phyloP scores from a whole-genome alignment of 2,329 filamentous ascomycete species.

The Atkinsonella hypoxylon region DNA sequence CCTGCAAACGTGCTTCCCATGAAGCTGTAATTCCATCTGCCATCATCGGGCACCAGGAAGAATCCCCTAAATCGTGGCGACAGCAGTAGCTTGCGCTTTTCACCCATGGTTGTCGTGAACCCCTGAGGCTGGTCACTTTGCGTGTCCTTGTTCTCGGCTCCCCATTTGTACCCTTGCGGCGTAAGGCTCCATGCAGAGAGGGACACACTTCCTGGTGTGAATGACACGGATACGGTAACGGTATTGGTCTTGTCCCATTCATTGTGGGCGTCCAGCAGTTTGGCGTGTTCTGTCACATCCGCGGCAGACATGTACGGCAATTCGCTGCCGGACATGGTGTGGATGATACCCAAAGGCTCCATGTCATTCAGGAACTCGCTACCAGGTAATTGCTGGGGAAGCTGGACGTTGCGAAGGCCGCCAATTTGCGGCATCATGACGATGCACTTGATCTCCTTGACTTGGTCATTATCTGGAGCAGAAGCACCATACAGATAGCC shows the following conservation, averaged over 20 bases:
- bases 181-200: conserved; percentile 89
- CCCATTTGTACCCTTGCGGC: conserved; percentile 91
- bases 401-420: conserved; percentile 79
- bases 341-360: conserved; percentile 88
- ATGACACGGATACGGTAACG: conserved; percentile 87
- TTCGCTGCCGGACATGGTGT: conserved; percentile 91
- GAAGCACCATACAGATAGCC: conserved; percentile 91
- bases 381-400: conserved; percentile 81
- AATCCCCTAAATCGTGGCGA: conserved; percentile 91
- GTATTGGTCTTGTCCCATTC: conserved; percentile 67
- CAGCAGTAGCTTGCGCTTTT: conserved; percentile 87
- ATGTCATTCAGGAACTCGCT: conserved; percentile 79
- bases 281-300: conserved; percentile 89
- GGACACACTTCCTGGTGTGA: conserved; percentile 93
- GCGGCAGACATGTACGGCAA: conserved; percentile 90
- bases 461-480: conserved; percentile 85
- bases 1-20: conserved; percentile 82
- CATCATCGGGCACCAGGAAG: conserved; percentile 87
- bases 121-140: conserved; percentile 88
- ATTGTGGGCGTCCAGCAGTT: conserved; percentile 69
- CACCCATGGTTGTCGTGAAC: conserved; percentile 83
- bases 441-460: conserved; percentile 94
- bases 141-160: conserved; percentile 86
- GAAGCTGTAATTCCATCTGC: conserved; percentile 96
- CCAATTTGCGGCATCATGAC: conserved; percentile 97